Base-by-base conservation (phyloP, 2,329 filamentous ascomycete genomes). In the Sporothrix luriei region DNA sequence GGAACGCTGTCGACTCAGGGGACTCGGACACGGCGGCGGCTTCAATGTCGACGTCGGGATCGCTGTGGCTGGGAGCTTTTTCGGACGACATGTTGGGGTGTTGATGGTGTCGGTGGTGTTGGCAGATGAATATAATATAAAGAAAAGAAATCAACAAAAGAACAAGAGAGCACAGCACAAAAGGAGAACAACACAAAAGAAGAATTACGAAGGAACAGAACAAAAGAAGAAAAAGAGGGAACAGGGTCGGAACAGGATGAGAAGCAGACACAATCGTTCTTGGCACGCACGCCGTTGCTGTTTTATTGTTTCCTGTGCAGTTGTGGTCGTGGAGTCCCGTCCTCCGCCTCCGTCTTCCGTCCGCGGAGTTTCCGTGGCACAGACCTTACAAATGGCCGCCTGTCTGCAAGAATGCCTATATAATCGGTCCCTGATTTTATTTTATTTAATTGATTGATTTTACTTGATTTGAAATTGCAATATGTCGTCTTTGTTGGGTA, bases 61-160 rank as follows among this genome's bases (percentile, higher is more conserved):
- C 61, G 61, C 61, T 49, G n/a, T 49, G 21, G 61, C 21, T 5
- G 16, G 21, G 10, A 4, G 38, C 29, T 9, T 49, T 38, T 1
- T 49, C 26, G 14, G 61, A n/a, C 9, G 61, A 65, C 61, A 65
- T 65, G 21, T n/a, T n/a, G n/a, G n/a, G n/a, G n/a, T n/a, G n/a
- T n/a, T n/a, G n/a, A n/a, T n/a, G n/a, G n/a, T n/a, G n/a, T n/a
- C n/a, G n/a, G n/a, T n/a, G n/a, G n/a, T n/a, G n/a, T n/a, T n/a
- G n/a, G n/a, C n/a, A n/a, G n/a, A n/a, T n/a, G n/a, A n/a, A n/a
- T n/a, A n/a, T n/a, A n/a, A n/a, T n/a, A n/a, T n/a, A n/a, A n/a
- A n/a, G n/a, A n/a, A n/a, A n/a, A n/a, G n/a, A n/a, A n/a, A n/a
- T n/a, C n/a, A n/a, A n/a, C n/a, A 21, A 40, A 19, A 13, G 40